Base-by-base conservation (phyloP, 495 filamentous ascomycete species). In the Hypoxylon fragiforme region DNA sequence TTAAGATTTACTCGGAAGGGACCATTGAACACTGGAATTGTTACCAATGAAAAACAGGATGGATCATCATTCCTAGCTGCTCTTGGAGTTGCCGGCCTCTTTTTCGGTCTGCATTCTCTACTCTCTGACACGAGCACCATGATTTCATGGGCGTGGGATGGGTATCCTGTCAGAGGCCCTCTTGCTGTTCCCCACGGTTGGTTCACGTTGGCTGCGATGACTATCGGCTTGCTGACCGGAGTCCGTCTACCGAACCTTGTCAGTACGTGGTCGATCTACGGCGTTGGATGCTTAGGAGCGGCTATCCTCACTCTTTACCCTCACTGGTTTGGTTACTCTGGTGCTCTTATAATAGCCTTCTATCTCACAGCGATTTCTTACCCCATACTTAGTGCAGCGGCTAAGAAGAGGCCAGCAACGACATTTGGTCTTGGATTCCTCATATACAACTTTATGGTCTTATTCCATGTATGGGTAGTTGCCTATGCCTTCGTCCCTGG, bases 401-500 rank as follows among this genome's bases (percentile, higher is more conserved):
- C 89, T 14, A 84, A 84, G 55, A 85, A 89, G 68, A 82, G 76
- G 22, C 90, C 90, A 7, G 90, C 81, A 1, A 77, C 75, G 19
- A 88, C 87, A 0, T 97, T 99, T 66, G 92, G 92, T 6, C 55
- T 95, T 22, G 92, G 85, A 8, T 96, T 95, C 73, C 66, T 96
- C 30, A 70, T 94, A 24, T 97, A 97, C 72, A 95, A 97, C 65
- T 75, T 97, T 67, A 65, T 97, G 67, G 83, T 96, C 14, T 80
- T 99, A 41, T 94, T 94, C 72, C 91, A 97, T 64, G 91, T 97
- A 30, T 99, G 95, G 95, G 88, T 96, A 43, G 95, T 99, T 15
- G 95, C 95, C 5, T 99, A 99, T 60, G 95, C 95, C 41, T 99
- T 99, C 65, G 95, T 99, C n/a, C 95, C 94, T 12, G 95, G 95